Evolutionary conservation across 495 filamentous ascomycete species (phyloP), one percentile per base, ranked within the genome.

Genomic region (Penicillium arizonense): DNA sequence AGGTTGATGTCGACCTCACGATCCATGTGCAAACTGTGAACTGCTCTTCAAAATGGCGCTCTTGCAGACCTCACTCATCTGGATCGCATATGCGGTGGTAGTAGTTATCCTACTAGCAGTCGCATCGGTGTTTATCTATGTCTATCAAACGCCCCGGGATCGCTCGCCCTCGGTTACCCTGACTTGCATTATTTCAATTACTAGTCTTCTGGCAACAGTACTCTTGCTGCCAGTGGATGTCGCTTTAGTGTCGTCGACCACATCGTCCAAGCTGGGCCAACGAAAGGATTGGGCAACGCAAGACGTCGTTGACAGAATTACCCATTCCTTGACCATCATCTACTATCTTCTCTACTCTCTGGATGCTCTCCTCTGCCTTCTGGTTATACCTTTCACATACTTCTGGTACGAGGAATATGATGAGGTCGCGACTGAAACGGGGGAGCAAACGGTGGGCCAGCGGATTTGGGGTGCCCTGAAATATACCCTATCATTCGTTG

Each of bases 391-490:
- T 2, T 99, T 99, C 65, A 86, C 91, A 11, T 99, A 97, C 72
- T 99, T 99, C 71, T 96, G 86, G 84, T 96, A 95, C 56, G 94
- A 99, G 71, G 95, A 97, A 70, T 94, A 95, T 61, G 89, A 93
- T 60, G 87, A 96, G 72, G 87, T 89, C 44, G 88, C 89, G 30
- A 75, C 82, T 18, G 88, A 95, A 51, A 80, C 88, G 21, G 88
- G 89, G 12, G 81, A 78, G n/a, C 86, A 90, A 64, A 86, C 85
- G 5, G 55, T 84, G 43, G 82, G 77, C 3, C 75, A 81, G 53
- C 79, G 88, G 24, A 73, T 96, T 52, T 91, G 85, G 85, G 83
- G 84, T 10, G 90, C 94, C 28, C 72, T 89, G 58, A 97, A 96
- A 72, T 97, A 97, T 67, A 96, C 94, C 13, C 70, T 93, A 28